These are phyloP conservation scores for Exophiala oligosperma DNA, from an alignment of 2,329 filamentous ascomycete genomes.

Conservation along the genomic window DNA sequence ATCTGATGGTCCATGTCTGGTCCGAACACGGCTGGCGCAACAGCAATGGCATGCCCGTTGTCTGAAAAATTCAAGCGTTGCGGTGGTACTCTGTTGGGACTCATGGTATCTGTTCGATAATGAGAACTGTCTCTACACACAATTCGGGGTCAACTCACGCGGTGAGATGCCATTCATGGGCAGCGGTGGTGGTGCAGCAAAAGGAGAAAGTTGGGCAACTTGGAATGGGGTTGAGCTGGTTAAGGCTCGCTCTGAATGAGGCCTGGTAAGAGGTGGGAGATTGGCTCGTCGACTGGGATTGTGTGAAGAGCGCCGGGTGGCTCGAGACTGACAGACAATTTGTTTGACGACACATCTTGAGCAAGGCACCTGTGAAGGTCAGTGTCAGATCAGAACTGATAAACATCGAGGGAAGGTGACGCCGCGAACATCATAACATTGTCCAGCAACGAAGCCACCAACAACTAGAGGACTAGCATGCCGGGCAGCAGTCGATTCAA, in stretches of 20 bases:
- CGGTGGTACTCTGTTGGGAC: conserved; percentile 13
- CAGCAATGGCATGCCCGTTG: conserved; percentile 23
- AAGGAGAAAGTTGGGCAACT: conserved; percentile 27
- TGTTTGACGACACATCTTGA: conserved; percentile 32
- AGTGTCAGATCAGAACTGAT: conserved; percentile 5
- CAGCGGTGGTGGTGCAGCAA: conserved; percentile 18
- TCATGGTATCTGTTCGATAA: conserved; percentile 13
- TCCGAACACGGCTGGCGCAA: conserved; percentile 23
- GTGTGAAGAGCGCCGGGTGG: conserved; percentile 30
- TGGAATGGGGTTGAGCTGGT: conserved; percentile 28
- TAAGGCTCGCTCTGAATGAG: conserved; percentile 27
- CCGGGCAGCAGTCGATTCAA: not conserved
- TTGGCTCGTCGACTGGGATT: conserved; percentile 25
- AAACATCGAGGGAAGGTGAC: not conserved
- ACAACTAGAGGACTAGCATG: not conserved
- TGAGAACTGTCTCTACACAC: conserved; percentile 5
- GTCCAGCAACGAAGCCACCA: not conserved
- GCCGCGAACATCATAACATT: no score
- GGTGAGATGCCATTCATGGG: conserved; percentile 23
- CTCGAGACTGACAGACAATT: conserved; percentile 29
- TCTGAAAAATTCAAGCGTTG: conserved; percentile 27
- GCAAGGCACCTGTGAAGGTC: conserved; percentile 29
- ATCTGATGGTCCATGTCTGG: conserved; percentile 24
- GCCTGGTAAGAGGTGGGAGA: conserved; percentile 17
- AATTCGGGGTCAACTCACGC: conserved; percentile 13